These are phyloP conservation scores for Exophiala spinifera DNA, from an alignment of 2,329 filamentous ascomycete species.

Conservation along the genomic window DNA sequence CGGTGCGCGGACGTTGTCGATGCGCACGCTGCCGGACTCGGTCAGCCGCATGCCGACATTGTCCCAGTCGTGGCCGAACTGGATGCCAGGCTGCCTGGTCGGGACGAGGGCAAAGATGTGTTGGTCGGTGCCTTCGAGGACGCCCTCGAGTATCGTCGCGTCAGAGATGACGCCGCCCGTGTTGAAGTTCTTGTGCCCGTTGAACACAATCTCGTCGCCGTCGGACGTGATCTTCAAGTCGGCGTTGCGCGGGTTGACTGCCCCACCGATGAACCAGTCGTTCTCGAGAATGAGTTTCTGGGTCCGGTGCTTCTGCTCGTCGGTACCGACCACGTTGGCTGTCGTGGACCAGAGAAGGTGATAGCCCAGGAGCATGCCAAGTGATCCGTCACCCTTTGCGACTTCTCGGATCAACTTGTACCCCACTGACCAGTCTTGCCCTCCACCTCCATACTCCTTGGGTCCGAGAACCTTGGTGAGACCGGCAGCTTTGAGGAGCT, in stretches of 20 bases:
- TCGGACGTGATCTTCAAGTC: conserved; percentile 57
- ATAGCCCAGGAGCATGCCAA: conserved; percentile 65
- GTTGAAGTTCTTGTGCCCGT: conserved; percentile 62
- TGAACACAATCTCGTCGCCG: conserved; percentile 43
- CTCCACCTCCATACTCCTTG: conserved; percentile 52
- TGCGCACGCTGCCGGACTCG: conserved; percentile 62
- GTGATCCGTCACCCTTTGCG: conserved; percentile 60
- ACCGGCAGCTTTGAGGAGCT: conserved; percentile 51
- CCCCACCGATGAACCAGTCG: conserved; percentile 65
- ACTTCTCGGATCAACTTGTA: conserved; percentile 62
- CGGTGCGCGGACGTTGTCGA: conserved; percentile 54
- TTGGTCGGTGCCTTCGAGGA: conserved; percentile 55
- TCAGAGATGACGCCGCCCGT: conserved; percentile 66
- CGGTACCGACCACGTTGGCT: conserved; percentile 58
- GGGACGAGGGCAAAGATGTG: conserved; percentile 63
- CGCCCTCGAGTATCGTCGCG: conserved; percentile 63
- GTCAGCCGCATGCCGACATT: conserved; percentile 62
- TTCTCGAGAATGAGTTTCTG: conserved; percentile 59
- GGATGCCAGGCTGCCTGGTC: conserved; percentile 57
- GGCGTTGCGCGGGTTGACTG: conserved; percentile 63
- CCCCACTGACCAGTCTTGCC: conserved; percentile 53
- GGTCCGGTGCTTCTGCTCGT: conserved; percentile 57
- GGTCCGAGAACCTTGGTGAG: conserved; percentile 52
- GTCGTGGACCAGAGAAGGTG: conserved; percentile 63
- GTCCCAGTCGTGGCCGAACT: conserved; percentile 58